A percentile compares a stretch with the other conserved stretches of the same genome.
Evolutionary conservation across 192 early-diverging fungal species (phyloP).

Genomic region (Umbelopsis ramanniana): DNA sequence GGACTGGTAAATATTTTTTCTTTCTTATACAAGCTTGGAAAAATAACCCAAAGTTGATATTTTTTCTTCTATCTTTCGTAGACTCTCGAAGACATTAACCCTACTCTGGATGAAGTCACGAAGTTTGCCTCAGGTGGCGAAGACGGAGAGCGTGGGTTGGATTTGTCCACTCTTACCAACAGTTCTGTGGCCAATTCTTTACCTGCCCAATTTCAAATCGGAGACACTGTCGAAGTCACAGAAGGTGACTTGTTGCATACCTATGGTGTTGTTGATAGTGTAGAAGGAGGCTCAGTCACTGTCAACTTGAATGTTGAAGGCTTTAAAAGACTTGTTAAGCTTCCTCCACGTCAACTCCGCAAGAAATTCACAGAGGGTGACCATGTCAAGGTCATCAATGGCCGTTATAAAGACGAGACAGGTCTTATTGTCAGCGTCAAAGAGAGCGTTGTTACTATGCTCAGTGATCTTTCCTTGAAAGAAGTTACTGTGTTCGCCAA

Average conservation of each 20-base stretch:
- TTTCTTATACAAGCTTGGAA: too few species aligned
- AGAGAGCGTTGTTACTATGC: conserved; percentile 79
- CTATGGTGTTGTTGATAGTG: conserved; percentile 73
- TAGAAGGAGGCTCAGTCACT: conserved; percentile 74
- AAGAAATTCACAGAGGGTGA: conserved; percentile 94
- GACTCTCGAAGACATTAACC: conserved; percentile 74
- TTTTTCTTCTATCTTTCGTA: background rate
- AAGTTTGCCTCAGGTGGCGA: conserved; percentile 74
- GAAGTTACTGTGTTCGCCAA: conserved; percentile 90
- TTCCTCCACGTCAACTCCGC: conserved; percentile 72
- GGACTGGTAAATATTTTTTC: conserved; percentile 45
- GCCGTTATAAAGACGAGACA: conserved; percentile 81
- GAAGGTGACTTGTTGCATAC: conserved; percentile 84
- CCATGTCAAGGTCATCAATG: conserved; percentile 92
- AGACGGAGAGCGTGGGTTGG: conserved; percentile 47
- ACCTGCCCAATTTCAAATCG: conserved; percentile 66
- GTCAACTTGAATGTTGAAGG: conserved; percentile 68
- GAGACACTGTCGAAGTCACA: conserved; percentile 87
- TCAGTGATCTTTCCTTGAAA: conserved; percentile 68
- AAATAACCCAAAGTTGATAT: background rate
- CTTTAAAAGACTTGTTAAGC: conserved; percentile 57
- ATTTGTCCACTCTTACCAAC: conserved; percentile 36
- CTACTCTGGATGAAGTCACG: conserved; percentile 92
- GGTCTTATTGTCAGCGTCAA: conserved; percentile 88
- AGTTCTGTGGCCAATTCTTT: conserved; percentile 55